phyloP scores from a whole-genome alignment of 208 protist species.

The Leptomonas pyrrhocoris region DNA sequence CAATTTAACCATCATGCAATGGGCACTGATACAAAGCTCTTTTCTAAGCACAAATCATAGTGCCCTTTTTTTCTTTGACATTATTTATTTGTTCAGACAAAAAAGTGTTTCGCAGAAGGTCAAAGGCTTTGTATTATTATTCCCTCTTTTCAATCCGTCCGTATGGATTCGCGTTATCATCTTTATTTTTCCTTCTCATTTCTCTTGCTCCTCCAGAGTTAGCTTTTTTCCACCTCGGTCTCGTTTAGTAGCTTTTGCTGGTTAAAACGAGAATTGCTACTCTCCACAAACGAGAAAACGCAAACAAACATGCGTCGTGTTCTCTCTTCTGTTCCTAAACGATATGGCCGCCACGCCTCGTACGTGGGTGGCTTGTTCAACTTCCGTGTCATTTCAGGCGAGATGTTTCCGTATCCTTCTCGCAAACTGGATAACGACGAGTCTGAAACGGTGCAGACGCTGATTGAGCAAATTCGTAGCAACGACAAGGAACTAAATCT shows the following conservation, averaged over 20 bases:
- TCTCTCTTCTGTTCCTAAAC: conserved; percentile 18
- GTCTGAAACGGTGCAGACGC: conserved; percentile 72
- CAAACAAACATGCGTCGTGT: conserved; percentile 46
- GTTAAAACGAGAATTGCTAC: too few species aligned
- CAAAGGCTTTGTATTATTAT: too few species aligned
- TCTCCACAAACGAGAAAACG: neutral
- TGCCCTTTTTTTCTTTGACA: conserved; percentile 9
- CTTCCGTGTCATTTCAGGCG: conserved; percentile 66
- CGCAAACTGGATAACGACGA: conserved; percentile 78
- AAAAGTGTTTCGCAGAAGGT: too few species aligned
- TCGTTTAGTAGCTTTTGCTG: neutral
- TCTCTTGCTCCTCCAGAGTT: neutral
- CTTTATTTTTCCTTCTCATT: neutral
- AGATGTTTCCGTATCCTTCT: conserved; percentile 84
- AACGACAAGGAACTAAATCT: conserved; percentile 65
- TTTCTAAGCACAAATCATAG: neutral
- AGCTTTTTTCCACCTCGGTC: neutral
- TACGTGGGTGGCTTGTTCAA: conserved; percentile 87
- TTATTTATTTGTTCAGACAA: too few species aligned
- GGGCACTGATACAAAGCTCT: neutral
- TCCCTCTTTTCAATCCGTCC: neutral
- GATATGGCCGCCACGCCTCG: conserved; percentile 53
- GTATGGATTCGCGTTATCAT: neutral
- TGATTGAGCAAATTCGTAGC: conserved; percentile 78
- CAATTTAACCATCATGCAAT: too few species aligned